phyloP scores from a whole-genome alignment of 2,329 filamentous ascomycete genomes.

The Stachybotrys chartarum region DNA sequence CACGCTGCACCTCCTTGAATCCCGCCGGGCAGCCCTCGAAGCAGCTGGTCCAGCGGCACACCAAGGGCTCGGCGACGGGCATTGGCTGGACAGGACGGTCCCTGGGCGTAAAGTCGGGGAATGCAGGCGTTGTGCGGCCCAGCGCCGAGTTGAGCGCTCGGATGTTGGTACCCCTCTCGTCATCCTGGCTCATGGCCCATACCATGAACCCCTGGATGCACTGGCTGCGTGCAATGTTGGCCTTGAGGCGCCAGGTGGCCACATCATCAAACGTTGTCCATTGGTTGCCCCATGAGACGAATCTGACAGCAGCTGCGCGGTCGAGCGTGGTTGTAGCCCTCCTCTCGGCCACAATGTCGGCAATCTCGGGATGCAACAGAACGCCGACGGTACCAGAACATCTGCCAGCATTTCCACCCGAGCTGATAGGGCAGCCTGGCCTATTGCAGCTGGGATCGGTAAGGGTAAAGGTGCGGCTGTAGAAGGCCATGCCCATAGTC shows the following conservation, averaged over 20 bases:
- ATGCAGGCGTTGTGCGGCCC: background rate
- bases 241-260: conserved; percentile 4
- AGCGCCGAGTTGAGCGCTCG: conserved; percentile 2
- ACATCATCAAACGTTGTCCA: conserved; percentile 5
- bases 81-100: too few species aligned
- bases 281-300: background rate
- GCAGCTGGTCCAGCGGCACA: conserved; percentile 6
- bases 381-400: conserved; percentile 19
- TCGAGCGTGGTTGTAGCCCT: background rate
- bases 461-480: conserved; percentile 26
- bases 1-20: background rate
- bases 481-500: conserved; percentile 35
- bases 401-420: conserved; percentile 13
- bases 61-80: too few species aligned
- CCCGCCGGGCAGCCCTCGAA: background rate
- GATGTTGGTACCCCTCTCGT: background rate
- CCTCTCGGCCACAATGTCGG: conserved; percentile 12
- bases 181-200: conserved; percentile 7
- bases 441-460: conserved; percentile 12
- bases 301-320: background rate
- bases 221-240: conserved; percentile 1
- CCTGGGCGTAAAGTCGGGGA: background rate
- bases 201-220: conserved; percentile 8
- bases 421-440: conserved; percentile 18
- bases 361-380: conserved; percentile 20